Base-by-base conservation (phyloP, 1,284 basidiomycete species). In the Austropuccinia psidii region DNA sequence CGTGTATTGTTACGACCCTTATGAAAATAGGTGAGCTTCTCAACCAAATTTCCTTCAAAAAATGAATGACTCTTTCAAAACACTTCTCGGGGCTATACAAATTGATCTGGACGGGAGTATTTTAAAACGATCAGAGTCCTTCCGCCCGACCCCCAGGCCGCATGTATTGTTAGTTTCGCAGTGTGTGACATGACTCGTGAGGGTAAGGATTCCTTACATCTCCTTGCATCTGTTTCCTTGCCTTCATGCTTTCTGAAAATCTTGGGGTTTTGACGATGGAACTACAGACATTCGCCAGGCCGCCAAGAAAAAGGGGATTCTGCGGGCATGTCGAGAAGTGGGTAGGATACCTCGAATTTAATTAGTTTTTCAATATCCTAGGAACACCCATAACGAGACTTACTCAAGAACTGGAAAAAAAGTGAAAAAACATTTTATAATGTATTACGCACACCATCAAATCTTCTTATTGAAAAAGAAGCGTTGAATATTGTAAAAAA, bases 141-240 rank as follows among this genome's bases (percentile, higher is more conserved):
- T 43, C 70, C 70, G 21, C n/a, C 52, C 7, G 61, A 65, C 39
- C 47, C 61, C 9, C 50, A 73, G 24, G 70, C 70, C 4, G 70
- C 64, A 64, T 73, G 70, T 39, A 73, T 73, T 17, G 70, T 73
- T 6, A 73, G 61, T 29, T 39, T 73, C 24, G 50, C 70, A n/a
- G 70, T 73, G 43, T 73, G 70, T 43, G 70, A 73, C 49, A 64
- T 73, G 61, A 73, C 70, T 17, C 60, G 61, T 39, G 43, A 64
- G 57, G 70, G 70, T 73, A 54, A 54, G 35, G 54, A 13, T 49
- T 49, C 49, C 29, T 55, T 55, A 55, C 52, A 55, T 27, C 24
- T 45, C 11, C n/a, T 45, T 45, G 9, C 41, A 45, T 45, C n/a
- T n/a, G n/a, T 45, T 11, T n/a, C 11, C 8, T 52, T 8, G 27